Conservation (phyloP, 1,284 basidiomycete genomes). For the Porogramme epimiltina region DNA sequence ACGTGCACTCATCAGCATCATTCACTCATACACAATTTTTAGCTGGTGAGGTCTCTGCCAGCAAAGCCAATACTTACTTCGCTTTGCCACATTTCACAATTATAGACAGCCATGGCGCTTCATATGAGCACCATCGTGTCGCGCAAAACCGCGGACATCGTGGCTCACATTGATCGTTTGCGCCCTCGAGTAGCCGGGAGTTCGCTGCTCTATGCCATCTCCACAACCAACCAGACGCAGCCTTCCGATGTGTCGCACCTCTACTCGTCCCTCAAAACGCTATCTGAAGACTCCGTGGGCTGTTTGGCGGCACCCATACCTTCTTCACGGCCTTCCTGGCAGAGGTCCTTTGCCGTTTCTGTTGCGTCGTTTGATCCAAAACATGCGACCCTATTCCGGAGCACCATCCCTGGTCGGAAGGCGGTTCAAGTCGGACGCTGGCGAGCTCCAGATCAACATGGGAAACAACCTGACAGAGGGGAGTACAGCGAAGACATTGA, state of each 20-base stretch:
- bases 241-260: conserved; percentile 46
- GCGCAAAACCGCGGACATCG: conserved; percentile 38
- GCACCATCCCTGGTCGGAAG: conserved; percentile 56
- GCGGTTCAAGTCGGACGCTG: conserved; percentile 68
- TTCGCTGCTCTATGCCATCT: conserved; percentile 48
- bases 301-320: conserved; percentile 58
- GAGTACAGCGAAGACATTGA: conserved; percentile 30
- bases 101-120: conserved; percentile 24
- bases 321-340: conserved; percentile 8
- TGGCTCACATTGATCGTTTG: conserved; percentile 38
- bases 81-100: too few species aligned
- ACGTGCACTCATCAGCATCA: too few species aligned
- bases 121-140: conserved; percentile 42
- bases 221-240: conserved; percentile 24
- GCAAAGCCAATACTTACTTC: too few species aligned
- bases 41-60: too few species aligned
- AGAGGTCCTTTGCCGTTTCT: conserved; percentile 47
- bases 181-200: conserved; percentile 35
- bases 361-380: conserved; percentile 48
- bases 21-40: too few species aligned
- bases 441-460: conserved; percentile 49
- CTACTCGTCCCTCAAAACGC: conserved; percentile 43
- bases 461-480: conserved; percentile 5
- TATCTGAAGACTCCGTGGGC: conserved; percentile 49
- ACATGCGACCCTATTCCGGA: conserved; percentile 51